Evolutionary conservation across 495 filamentous ascomycete species (phyloP).

Genomic region (Lasiosphaeris hirsuta): DNA sequence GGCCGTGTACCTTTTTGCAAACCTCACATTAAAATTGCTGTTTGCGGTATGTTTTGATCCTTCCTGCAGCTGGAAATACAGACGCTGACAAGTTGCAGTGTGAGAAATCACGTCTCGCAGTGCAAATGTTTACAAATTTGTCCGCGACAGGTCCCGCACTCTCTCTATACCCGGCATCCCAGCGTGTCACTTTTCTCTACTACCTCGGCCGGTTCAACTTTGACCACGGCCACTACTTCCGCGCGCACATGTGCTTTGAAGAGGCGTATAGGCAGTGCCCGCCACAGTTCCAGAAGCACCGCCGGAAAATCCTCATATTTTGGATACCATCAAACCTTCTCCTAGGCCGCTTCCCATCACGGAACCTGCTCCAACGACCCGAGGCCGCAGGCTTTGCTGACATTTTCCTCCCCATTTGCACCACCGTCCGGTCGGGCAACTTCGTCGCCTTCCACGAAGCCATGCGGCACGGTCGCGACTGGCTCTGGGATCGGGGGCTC

Average conservation of each 20-base stretch:
- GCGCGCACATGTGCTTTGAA: conserved; percentile 69
- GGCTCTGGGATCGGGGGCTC: conserved; percentile 75
- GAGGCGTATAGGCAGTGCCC: conserved; percentile 78
- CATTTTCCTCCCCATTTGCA: conserved; percentile 70
- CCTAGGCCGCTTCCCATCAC: conserved; percentile 78
- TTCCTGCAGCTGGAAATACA: not conserved
- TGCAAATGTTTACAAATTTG: conserved; percentile 88
- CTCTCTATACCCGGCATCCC: conserved; percentile 74
- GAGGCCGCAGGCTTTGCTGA: conserved; percentile 68
- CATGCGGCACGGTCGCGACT: conserved; percentile 51
- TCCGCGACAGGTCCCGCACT: conserved; percentile 76
- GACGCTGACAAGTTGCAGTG: conserved; percentile 38
- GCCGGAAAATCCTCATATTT: conserved; percentile 77
- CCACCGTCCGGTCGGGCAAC: conserved; percentile 73
- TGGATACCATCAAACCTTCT: conserved; percentile 80
- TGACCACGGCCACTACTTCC: conserved; percentile 72
- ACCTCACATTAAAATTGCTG: conserved; percentile 82
- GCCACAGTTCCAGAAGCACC: conserved; percentile 61
- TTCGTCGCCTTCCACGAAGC: conserved; percentile 72
- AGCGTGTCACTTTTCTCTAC: conserved; percentile 88
- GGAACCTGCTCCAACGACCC: conserved; percentile 59
- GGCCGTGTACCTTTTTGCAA: conserved; percentile 87
- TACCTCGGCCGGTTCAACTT: conserved; percentile 90
- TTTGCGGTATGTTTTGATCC: conserved; percentile 59
- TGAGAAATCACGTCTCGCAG: conserved; percentile 62